These are phyloP conservation scores for Russula emetica DNA, from an alignment of 768 basidiomycete genomes.

Conservation along the genomic window DNA sequence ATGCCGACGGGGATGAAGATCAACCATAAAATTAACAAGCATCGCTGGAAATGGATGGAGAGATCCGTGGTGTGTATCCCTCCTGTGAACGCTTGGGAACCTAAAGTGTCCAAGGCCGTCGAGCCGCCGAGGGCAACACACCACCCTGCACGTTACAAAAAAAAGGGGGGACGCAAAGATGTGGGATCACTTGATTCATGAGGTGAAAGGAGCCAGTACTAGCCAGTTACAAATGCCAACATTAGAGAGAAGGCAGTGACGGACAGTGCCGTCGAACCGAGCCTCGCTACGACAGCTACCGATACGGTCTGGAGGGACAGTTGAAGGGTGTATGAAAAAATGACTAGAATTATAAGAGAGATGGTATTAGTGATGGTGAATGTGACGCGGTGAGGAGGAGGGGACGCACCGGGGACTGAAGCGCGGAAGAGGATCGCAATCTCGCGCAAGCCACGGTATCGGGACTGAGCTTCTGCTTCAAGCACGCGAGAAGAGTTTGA, in stretches of 20 bases:
- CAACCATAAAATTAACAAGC: constrained; percentile 57
- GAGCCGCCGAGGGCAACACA: constrained; percentile 74
- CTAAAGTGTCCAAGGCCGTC: constrained; percentile 71
- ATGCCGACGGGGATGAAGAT: constrained; percentile 59
- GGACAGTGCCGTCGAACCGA: constrained; percentile 67
- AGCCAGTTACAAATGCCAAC: constrained; percentile 75
- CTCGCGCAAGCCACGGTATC: constrained; percentile 24
- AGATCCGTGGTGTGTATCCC: constrained; percentile 56
- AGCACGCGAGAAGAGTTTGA: constrained; percentile 14
- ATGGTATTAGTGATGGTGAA: background rate
- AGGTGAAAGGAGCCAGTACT: constrained; percentile 40
- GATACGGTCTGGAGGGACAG: constrained; percentile 69
- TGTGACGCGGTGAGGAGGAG: background rate
- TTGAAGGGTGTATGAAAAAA: constrained; percentile 66
- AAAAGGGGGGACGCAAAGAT: constrained; percentile 20
- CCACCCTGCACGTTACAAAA: constrained; percentile 51
- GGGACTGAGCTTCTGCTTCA: constrained; percentile 22
- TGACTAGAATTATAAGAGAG: constrained; percentile 39
- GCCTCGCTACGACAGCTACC: constrained; percentile 57
- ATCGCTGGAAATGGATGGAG: constrained; percentile 68
- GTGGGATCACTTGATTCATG: constrained; percentile 47
- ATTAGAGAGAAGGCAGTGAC: constrained; percentile 70
- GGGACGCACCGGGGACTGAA: constrained; percentile 25
- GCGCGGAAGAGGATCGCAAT: constrained; percentile 21
- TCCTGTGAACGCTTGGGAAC: constrained; percentile 73